Conservation (phyloP, 305 asterid species). For the Nicotiana rustica region DNA sequence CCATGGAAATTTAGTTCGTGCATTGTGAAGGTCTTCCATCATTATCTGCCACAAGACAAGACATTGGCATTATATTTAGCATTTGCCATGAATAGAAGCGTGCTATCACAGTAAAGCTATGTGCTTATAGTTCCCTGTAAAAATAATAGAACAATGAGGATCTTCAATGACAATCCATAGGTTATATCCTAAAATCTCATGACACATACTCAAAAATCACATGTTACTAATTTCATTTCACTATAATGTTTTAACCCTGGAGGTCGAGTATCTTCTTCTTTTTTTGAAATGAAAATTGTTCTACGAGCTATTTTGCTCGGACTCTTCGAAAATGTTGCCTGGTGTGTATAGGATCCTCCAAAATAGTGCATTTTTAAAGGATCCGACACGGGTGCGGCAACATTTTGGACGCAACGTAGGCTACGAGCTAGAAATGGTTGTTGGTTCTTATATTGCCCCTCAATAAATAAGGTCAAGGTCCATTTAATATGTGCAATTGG, state of each 20-base stretch:
- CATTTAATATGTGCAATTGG: background rate
- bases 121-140: no score
- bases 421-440: background rate
- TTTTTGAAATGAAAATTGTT: no score
- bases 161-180: background rate
- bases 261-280: background rate
- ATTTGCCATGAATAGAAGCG: background rate
- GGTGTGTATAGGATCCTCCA: no score
- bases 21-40: background rate
- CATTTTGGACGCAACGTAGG: no score
- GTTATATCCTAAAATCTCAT: background rate
- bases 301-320: no score
- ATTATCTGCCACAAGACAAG: background rate
- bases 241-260: background rate
- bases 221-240: background rate
- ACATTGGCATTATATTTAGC: background rate
- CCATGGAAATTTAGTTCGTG: background rate
- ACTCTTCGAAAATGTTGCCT: no score
- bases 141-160: background rate
- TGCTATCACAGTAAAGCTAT: no score
- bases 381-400: no score
- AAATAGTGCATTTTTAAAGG: no score
- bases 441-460: background rate
- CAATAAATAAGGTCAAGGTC: background rate
- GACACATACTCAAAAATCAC: background rate